Evolutionary conservation across 768 basidiomycete species (phyloP).

Genomic region (Boletus sp.): DNA sequence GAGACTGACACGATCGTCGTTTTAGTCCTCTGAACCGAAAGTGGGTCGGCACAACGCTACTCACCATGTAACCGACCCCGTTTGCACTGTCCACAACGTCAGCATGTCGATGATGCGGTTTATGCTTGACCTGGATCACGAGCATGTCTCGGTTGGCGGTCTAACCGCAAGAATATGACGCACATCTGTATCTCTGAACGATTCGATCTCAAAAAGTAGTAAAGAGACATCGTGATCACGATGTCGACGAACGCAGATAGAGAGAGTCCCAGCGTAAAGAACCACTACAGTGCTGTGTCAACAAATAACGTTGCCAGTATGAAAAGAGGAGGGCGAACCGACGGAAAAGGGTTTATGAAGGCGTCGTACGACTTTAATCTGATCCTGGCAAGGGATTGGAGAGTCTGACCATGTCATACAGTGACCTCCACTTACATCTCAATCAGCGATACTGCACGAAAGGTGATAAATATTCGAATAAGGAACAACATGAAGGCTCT

Average conservation of each 20-base stretch:
- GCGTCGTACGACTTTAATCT: slow-evolving; percentile 1
- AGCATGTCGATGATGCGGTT: slow-evolving; percentile 20
- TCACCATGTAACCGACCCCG: slow-evolving; percentile 20
- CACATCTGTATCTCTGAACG: slow-evolving; percentile 37
- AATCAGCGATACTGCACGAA: slow-evolving; percentile 1
- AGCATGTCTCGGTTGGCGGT: neutral
- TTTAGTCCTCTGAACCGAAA: neutral
- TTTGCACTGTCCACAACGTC: slow-evolving; percentile 22
- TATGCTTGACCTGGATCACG: slow-evolving; percentile 8
- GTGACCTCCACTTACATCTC: slow-evolving; percentile 18
- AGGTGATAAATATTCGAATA: neutral
- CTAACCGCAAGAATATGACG: neutral
- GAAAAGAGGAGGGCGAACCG: neutral
- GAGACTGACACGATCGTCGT: slow-evolving; percentile 3
- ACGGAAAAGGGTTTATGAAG: slow-evolving; percentile 8
- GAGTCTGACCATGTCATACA: neutral
- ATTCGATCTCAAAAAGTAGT: slow-evolving; percentile 38
- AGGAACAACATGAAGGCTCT: neutral
- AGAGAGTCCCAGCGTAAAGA: slow-evolving; percentile 44
- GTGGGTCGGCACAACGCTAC: neutral
- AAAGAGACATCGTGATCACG: slow-evolving; percentile 41
- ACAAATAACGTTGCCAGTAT: neutral
- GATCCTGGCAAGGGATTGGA: slow-evolving; percentile 8
- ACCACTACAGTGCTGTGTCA: slow-evolving; percentile 31
- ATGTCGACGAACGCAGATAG: slow-evolving; percentile 46